Evolutionary conservation across 2,329 filamentous ascomycete genomes (phyloP), one percentile per base, ranked within the genome.

Genomic region (Trichoderma koningiopsis): DNA sequence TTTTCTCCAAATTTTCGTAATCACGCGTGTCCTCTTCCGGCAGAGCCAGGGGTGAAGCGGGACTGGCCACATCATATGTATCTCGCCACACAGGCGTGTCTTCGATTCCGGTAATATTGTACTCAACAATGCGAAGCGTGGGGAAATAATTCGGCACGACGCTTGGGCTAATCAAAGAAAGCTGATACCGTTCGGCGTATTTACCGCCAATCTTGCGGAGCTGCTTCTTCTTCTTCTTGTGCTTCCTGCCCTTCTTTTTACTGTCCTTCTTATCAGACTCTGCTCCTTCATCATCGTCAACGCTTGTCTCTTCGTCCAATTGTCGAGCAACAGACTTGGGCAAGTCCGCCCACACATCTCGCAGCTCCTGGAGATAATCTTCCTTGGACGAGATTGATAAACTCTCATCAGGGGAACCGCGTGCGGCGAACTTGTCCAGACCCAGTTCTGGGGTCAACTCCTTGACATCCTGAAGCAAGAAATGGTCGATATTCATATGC

Each of bases 401-500:
- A n/a, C 83, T 82, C n/a, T 85, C 83, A 13, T 84, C 83, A 76
- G 83, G 80, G 2, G 73, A 69, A 4, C 70, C 53, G 29, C 73
- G 72, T 1, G 40, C 64, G 40, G 74, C 70, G 24, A 75, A 69
- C 10, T 78, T 74, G 2, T 78, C 74, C 55, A 80, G 72, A 10
- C 82, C 70, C 1, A 83, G 80, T 31, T 82, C 81, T 59, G 93
- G 85, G 71, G 92, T 85, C 66, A 97, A 85, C 0, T 97, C 87
- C 52, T 91, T 85, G 69, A 89, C 92, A 77, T 98, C 95, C 75
- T 97, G 93, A 19, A 99, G 82, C 76, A 98, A 87, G 80, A 99
- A 99, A 79, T 99, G 96, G 75, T 99, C 96, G 72, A 97, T 92
- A 76, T 99, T 99, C 96, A 99, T 98, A 78, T 99, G 96, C 1